These are phyloP conservation scores for Trichoderma sp. DNA, from an alignment of 2,329 filamentous ascomycete genomes.

Conservation along the genomic window DNA sequence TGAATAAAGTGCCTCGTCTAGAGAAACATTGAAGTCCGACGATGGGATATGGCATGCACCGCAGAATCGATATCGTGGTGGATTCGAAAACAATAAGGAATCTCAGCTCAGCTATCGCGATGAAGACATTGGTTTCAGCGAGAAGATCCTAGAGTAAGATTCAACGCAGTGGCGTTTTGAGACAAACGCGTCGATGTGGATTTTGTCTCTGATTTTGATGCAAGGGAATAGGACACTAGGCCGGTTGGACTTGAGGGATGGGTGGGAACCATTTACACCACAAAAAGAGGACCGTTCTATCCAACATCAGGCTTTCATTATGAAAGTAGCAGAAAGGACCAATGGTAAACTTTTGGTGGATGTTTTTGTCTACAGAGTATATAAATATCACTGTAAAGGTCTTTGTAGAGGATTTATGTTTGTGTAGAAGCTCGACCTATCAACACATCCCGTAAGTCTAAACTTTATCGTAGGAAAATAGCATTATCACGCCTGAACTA, in stretches of 20 bases:
- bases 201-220: not conserved
- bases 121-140: not conserved
- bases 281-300: not conserved
- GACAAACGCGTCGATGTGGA: not conserved
- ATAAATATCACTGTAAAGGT: not conserved
- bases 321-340: not conserved
- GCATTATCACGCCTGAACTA: not conserved
- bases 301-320: not conserved
- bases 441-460: not conserved
- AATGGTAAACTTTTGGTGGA: not conserved
- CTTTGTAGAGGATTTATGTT: not conserved
- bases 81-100: not conserved
- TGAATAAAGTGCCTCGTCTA: not conserved
- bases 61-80: not conserved
- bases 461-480: not conserved
- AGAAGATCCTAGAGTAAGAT: not conserved
- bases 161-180: not conserved
- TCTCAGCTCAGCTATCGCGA: not conserved
- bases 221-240: not conserved
- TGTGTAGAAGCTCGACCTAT: not conserved
- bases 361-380: not conserved
- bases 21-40: not conserved
- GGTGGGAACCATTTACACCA: not conserved
- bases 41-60: not conserved
- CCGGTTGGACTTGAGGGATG: not conserved